phyloP scores from a whole-genome alignment of 371 early-diverging fungal genomes.

The Coemansia sp. region DNA sequence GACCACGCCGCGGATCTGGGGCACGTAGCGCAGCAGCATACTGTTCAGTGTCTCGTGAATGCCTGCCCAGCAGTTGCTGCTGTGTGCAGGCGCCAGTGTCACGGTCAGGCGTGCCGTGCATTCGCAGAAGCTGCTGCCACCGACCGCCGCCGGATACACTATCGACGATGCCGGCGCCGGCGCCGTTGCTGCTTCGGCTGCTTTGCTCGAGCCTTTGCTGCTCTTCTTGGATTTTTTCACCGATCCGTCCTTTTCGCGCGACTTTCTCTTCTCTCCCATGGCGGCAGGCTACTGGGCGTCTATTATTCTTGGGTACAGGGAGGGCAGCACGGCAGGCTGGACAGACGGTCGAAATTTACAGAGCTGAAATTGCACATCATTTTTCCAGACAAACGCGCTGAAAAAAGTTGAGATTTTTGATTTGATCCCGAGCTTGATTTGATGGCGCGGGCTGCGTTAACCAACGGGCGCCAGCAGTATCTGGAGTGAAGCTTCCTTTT shows the following conservation, averaged over 20 bases:
- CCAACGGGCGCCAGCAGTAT: background rate
- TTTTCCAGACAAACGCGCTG: too few species aligned
- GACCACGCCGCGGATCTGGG: conserved; percentile 86
- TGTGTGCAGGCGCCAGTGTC: conserved; percentile 76
- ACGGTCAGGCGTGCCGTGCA: conserved; percentile 64
- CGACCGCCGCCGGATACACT: conserved; percentile 25
- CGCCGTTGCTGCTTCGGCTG: too few species aligned
- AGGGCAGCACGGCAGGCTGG: background rate
- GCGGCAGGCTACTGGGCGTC: background rate
- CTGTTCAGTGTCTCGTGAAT: conserved; percentile 78
- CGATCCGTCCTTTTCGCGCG: conserved; percentile 13
- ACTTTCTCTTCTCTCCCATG: conserved; percentile 49
- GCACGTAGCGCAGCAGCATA: conserved; percentile 84
- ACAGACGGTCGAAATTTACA: background rate
- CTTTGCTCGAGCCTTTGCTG: background rate
- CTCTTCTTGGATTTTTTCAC: conserved; percentile 29
- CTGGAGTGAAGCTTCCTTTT: conserved; percentile 22
- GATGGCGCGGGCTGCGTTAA: background rate
- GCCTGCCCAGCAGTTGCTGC: conserved; percentile 67
- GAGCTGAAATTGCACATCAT: background rate
- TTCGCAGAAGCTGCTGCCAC: conserved; percentile 57
- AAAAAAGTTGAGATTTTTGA: background rate
- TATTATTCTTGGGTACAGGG: background rate
- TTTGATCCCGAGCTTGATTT: conserved; percentile 5
- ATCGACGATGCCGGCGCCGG: conserved; percentile 11